Conservation (phyloP, 495 filamentous ascomycete species). For the Penicillium parvum region DNA sequence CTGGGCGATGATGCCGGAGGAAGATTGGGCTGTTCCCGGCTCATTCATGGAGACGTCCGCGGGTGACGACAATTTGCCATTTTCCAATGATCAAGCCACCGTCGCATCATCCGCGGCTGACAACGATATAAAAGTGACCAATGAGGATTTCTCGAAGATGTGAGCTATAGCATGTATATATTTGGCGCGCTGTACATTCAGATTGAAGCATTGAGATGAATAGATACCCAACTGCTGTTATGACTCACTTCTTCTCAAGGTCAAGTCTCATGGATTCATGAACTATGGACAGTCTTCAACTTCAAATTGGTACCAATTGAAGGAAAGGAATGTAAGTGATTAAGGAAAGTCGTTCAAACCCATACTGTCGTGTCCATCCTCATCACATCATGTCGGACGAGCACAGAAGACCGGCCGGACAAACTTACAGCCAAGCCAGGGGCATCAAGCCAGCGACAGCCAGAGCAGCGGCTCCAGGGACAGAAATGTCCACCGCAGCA, state of each 20-base stretch:
- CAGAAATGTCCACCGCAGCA: conserved; percentile 14
- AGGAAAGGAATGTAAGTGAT: too few species aligned
- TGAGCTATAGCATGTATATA: conserved; percentile 3
- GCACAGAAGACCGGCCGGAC: neutral
- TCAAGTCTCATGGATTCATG: too few species aligned
- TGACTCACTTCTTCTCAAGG: too few species aligned
- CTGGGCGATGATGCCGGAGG: neutral
- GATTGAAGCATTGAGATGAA: conserved; percentile 3
- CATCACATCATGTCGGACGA: neutral
- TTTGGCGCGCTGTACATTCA: neutral
- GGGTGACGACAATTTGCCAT: neutral
- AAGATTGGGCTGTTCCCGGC: neutral
- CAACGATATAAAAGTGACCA: neutral
- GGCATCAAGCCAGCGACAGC: conserved; percentile 24
- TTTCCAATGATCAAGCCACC: too few species aligned
- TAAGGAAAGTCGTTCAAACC: conserved; percentile 7
- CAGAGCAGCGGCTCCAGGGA: conserved; percentile 11
- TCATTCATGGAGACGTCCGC: too few species aligned
- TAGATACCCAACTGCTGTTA: too few species aligned
- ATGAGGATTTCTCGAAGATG: conserved; percentile 6
- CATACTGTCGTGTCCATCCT: conserved; percentile 3
- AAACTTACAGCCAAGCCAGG: conserved; percentile 24
- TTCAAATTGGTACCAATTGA: too few species aligned
- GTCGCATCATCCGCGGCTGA: neutral
- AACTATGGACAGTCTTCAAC: neutral